Base-by-base conservation (phyloP, 1,284 basidiomycete genomes). In the Sphaerobolus stellatus region DNA sequence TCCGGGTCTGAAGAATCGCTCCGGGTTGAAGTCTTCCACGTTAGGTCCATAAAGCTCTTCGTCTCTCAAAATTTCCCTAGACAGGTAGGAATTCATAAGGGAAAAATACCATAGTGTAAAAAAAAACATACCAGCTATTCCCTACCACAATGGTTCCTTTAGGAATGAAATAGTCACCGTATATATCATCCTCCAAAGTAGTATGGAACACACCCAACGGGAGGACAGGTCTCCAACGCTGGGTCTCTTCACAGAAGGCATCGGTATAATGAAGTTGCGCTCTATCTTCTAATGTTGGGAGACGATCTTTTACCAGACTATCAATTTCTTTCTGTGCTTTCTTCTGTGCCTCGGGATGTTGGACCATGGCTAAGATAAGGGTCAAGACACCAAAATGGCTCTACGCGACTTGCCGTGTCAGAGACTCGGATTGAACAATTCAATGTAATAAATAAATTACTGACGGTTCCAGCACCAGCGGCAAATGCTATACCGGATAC, bases 301-400 rank as follows among this genome's bases (percentile, higher is more conserved):
- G 62, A 24, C 73, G 67, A 34, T 61, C 63, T 25, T 54, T 57
- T 40, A 71, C 49, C 14, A 66, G 59, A 48, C 56, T 54, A 54
- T 76, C 73, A 2, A 76, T 50, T 59, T 76, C 70, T 50, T 57
- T 55, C 55, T 76, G 74, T 9, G 67, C 71, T 50, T 62, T 61
- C 22, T 48, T 47, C 56, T 76, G 76, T 2, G 73, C 60, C 18
- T 75, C 68, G 14, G 74, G 73, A 49, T 73, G 59, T 22, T 69
- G 56, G 13, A 67, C 58, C 66, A 75, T 71, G 9, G 66, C 71
- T 5, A 78, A 62, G 48, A 75, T 64, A 55, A 76, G 72, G 1
- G 75, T 68, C 9, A 68, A 60, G 9, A 71, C 56, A 14, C 65
- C 65, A 11, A 70, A 38, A 31, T 50, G 34, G 16, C n/a, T n/a